Evolutionary conservation across 352 stramenopile genomes (phyloP).

Genomic region (Globisporangium rhizosaccharum): DNA sequence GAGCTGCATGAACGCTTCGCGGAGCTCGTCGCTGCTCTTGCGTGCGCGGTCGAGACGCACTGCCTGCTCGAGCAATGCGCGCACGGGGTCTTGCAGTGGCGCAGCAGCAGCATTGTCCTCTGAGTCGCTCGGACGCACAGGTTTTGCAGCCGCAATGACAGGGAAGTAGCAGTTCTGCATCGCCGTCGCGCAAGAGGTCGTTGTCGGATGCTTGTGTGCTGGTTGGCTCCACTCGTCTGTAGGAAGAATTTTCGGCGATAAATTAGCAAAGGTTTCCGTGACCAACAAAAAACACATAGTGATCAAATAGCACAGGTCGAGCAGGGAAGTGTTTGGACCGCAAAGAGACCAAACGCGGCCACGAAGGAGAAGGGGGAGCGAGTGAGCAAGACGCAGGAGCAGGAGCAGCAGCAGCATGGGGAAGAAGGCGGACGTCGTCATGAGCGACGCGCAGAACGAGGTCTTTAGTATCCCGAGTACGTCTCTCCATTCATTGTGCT

Average conservation of each 20-base stretch:
- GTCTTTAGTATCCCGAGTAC: slow-evolving; percentile 49
- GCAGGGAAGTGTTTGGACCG: no score
- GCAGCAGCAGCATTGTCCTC: slow-evolving; percentile 1
- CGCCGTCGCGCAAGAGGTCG: not conserved
- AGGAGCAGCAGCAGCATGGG: slow-evolving; percentile 15
- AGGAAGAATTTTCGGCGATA: not conserved
- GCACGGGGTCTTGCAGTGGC: slow-evolving; percentile 10
- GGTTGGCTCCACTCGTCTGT: slow-evolving; percentile 10
- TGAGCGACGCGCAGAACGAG: slow-evolving; percentile 18
- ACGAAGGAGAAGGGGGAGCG: not conserved
- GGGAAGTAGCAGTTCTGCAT: slow-evolving; percentile 90
- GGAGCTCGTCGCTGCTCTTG: slow-evolving; percentile 72
- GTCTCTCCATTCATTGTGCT: slow-evolving; percentile 4
- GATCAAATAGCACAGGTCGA: not conserved
- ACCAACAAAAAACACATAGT: not conserved
- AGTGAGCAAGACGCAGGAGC: not conserved
- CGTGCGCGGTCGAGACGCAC: slow-evolving; percentile 33
- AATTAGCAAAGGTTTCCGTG: not conserved
- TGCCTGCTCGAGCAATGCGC: slow-evolving; percentile 22
- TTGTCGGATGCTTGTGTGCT: not conserved
- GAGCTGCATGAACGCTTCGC: slow-evolving; percentile 81
- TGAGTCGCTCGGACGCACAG: slow-evolving; percentile 13
- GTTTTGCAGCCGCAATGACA: slow-evolving; percentile 13
- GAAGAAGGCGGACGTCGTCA: slow-evolving; percentile 25
- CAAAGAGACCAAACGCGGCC: not conserved